A percentile compares a stretch with the other conserved stretches of the same genome.
Evolutionary conservation across 495 filamentous ascomycete genomes (phyloP).

Genomic region (Polyplosphaeria fusca): DNA sequence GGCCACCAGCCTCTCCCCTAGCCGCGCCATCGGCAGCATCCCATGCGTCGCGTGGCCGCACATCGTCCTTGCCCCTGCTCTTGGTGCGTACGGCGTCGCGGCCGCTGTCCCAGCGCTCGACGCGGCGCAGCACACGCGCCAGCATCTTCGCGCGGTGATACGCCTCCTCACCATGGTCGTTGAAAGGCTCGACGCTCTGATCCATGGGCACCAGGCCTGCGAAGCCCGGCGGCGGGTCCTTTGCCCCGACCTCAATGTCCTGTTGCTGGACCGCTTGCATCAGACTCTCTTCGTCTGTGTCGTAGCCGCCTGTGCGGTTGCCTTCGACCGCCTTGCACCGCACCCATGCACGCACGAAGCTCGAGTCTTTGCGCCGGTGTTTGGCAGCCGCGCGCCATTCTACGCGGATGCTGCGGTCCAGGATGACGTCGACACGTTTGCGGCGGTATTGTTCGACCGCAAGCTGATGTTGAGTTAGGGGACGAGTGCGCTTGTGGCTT

Average conservation of each 20-base stretch:
- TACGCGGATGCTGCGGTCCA: constrained; percentile 67
- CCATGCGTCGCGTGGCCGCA: constrained; percentile 5
- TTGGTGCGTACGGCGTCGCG: neutral
- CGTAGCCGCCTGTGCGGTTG: constrained; percentile 62
- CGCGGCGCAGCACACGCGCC: constrained; percentile 21
- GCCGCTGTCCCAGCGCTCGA: constrained; percentile 40
- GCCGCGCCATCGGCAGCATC: constrained; percentile 3
- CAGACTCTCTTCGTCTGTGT: constrained; percentile 65
- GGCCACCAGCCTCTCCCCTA: constrained; percentile 15
- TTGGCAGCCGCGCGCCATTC: constrained; percentile 31
- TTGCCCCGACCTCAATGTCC: constrained; percentile 13
- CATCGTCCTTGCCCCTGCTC: constrained; percentile 16
- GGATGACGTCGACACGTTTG: constrained; percentile 81
- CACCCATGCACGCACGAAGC: constrained; percentile 63
- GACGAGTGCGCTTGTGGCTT: constrained; percentile 62
- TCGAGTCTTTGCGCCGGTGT: constrained; percentile 56
- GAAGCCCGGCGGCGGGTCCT: constrained; percentile 16
- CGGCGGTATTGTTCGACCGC: constrained; percentile 87
- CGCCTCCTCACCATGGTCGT: constrained; percentile 40
- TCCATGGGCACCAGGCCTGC: constrained; percentile 24
- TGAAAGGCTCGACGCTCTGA: constrained; percentile 24
- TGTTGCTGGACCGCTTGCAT: constrained; percentile 5
- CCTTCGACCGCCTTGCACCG: constrained; percentile 62
- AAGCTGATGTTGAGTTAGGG: constrained; percentile 87
- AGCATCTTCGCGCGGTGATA: constrained; percentile 31